Evolutionary conservation across 176 grass and related monocot genomes (phyloP).

Genomic region (Alopecurus myosuroides): DNA sequence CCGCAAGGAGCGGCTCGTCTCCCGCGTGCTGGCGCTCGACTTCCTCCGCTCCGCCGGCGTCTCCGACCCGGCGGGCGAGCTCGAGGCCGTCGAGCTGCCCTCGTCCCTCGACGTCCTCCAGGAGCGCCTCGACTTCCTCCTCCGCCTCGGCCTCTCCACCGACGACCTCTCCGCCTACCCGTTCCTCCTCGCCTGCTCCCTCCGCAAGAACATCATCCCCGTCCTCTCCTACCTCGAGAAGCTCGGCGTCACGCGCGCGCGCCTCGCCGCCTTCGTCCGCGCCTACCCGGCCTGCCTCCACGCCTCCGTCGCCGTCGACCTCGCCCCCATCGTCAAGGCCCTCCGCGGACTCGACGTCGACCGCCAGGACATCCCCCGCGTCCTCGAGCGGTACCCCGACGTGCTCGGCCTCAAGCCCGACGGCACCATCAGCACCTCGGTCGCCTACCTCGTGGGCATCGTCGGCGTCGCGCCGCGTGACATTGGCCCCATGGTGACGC

Average conservation of each 20-base stretch:
- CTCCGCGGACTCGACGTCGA: constrained; percentile 92
- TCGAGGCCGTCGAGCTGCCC: constrained; percentile 75
- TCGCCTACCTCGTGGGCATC: constrained; percentile 80
- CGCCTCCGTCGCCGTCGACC: constrained; percentile 87
- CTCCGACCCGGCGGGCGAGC: constrained; percentile 68
- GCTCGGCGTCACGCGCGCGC: constrained; percentile 68
- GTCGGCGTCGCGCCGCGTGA: constrained; percentile 71
- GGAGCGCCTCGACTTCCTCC: constrained; percentile 95
- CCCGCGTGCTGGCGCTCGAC: constrained; percentile 87
- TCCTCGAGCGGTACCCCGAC: constrained; percentile 74
- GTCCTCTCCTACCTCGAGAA: constrained; percentile 96
- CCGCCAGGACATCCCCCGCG: constrained; percentile 76
- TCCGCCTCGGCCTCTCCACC: constrained; percentile 81
- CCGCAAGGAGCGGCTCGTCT: constrained; percentile 86
- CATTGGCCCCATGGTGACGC: constrained; percentile 93
- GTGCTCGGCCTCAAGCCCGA: constrained; percentile 88
- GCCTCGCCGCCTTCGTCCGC: constrained; percentile 70
- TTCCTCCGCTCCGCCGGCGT: constrained; percentile 86
- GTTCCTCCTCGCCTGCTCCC: constrained; percentile 75
- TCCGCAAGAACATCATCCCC: constrained; percentile 87
- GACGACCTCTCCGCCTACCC: constrained; percentile 89
- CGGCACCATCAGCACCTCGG: constrained; percentile 93
- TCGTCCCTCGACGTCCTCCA: constrained; percentile 90
- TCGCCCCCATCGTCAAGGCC: constrained; percentile 64
- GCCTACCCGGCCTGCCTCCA: constrained; percentile 82